Evolutionary conservation across 2,329 filamentous ascomycete genomes (phyloP).

Genomic region (Daldinia sp.): DNA sequence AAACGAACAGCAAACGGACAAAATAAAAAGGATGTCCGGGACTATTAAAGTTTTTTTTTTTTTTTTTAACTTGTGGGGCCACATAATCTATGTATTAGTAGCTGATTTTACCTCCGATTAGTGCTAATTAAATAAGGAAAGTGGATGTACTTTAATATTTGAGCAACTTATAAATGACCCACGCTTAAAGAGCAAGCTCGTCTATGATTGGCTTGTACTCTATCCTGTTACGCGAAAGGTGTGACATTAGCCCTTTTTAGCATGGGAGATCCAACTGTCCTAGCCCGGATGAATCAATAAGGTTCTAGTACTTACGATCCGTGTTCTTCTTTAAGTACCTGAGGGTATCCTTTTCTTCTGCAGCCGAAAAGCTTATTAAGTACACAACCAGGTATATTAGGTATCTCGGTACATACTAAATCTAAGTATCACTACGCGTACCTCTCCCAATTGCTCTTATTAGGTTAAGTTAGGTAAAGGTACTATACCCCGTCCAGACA

Average conservation of each 20-base stretch:
- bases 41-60: constrained; percentile 33
- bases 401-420: neutral
- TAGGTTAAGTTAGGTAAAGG: neutral
- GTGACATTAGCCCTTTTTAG: constrained; percentile 29
- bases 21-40: constrained; percentile 26
- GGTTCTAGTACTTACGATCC: constrained; percentile 18
- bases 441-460: neutral
- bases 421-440: neutral
- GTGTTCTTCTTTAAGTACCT: constrained; percentile 17
- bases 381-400: neutral
- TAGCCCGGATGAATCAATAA: constrained; percentile 33
- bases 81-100: constrained; percentile 37
- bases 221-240: constrained; percentile 34
- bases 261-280: constrained; percentile 35
- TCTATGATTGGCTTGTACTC: constrained; percentile 32
- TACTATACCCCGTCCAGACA: neutral
- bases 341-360: constrained; percentile 13
- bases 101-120: constrained; percentile 42
- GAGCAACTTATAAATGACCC: constrained; percentile 41
- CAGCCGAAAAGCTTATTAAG: constrained; percentile 4
- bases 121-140: constrained; percentile 42
- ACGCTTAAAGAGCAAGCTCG: constrained; percentile 23
- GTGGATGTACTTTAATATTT: constrained; percentile 36
- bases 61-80: constrained; percentile 30
- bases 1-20: constrained; percentile 16